These are phyloP conservation scores for Albophoma yamanashiensis DNA, from an alignment of 2,329 filamentous ascomycete species.

Conservation along the genomic window DNA sequence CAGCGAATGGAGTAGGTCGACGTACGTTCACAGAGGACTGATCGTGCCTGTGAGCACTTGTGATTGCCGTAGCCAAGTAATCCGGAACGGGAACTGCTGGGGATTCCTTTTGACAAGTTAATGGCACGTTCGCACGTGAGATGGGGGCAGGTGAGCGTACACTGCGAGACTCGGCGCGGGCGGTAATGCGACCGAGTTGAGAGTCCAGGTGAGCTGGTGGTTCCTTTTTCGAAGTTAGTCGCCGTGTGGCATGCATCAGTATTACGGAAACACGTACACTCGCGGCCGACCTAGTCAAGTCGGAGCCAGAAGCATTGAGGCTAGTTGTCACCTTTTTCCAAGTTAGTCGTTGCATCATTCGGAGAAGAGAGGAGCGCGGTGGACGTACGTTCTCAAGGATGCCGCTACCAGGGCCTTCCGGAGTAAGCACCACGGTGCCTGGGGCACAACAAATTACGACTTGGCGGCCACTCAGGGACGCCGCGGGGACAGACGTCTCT, in stretches of 20 bases:
- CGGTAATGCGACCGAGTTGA: not conserved
- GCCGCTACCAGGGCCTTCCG: not conserved
- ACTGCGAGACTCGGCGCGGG: not conserved
- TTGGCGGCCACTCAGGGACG: not conserved
- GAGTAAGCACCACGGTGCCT: not conserved
- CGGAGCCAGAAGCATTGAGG: slow-evolving; percentile 1
- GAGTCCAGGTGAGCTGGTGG: not conserved
- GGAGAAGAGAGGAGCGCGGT: not conserved
- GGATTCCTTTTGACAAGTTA: not conserved
- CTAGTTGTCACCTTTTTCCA: slow-evolving; percentile 8
- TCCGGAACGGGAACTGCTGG: slow-evolving; percentile 1
- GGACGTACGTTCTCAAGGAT: slow-evolving; percentile 8
- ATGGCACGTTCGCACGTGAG: not conserved
- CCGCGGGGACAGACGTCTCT: no score
- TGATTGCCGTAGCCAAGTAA: not conserved
- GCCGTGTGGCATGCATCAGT: not conserved
- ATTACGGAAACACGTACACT: slow-evolving; percentile 6
- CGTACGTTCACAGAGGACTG: not conserved
- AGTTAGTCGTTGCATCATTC: slow-evolving; percentile 7
- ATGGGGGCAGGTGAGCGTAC: not conserved
- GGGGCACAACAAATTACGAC: not conserved
- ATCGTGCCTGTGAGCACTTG: not conserved
- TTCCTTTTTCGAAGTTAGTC: slow-evolving; percentile 8
- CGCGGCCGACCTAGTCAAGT: not conserved
- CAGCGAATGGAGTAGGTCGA: not conserved